Conservation (phyloP, 2,329 filamentous ascomycete genomes). For the Fusarium sp. region DNA sequence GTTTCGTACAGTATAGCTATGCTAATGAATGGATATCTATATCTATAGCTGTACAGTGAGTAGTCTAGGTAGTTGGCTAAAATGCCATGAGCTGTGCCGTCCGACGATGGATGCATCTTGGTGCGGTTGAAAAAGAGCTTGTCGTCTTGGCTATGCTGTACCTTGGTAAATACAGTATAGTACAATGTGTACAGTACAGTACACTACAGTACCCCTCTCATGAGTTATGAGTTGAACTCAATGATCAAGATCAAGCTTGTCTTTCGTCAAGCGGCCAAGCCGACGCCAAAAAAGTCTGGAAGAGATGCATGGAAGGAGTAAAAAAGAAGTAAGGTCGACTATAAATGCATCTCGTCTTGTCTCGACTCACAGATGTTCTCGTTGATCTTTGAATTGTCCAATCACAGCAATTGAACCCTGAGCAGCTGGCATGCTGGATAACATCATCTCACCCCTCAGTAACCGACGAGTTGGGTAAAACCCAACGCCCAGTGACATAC, state of each 20-base stretch:
- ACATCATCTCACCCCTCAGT: slow-evolving; percentile 22
- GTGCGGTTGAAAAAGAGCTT: slow-evolving; percentile 27
- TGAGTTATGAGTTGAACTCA: not conserved
- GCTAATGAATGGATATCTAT: not conserved
- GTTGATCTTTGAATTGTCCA: slow-evolving; percentile 24
- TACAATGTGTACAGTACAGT: not conserved
- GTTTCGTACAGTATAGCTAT: slow-evolving; percentile 1
- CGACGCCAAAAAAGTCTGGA: slow-evolving; percentile 26
- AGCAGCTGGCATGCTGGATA: slow-evolving; percentile 22
- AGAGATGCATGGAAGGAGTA: slow-evolving; percentile 28
- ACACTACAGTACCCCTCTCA: slow-evolving; percentile 8
- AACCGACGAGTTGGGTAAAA: slow-evolving; percentile 26
- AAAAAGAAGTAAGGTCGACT: slow-evolving; percentile 8
- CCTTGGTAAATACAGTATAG: not conserved
- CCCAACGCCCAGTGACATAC: slow-evolving; percentile 27
- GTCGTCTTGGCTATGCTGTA: slow-evolving; percentile 19
- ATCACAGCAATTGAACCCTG: slow-evolving; percentile 14
- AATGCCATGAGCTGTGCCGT: slow-evolving; percentile 22
- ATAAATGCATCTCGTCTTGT: slow-evolving; percentile 6
- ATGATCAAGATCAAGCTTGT: slow-evolving; percentile 26
- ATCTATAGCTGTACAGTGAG: not conserved
- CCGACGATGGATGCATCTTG: slow-evolving; percentile 22
- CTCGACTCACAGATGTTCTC: not conserved
- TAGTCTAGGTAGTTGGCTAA: not conserved
- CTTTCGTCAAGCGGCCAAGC: slow-evolving; percentile 31